Conservation (phyloP, 169 alveolate species). For the Eimeria zaria region DNA sequence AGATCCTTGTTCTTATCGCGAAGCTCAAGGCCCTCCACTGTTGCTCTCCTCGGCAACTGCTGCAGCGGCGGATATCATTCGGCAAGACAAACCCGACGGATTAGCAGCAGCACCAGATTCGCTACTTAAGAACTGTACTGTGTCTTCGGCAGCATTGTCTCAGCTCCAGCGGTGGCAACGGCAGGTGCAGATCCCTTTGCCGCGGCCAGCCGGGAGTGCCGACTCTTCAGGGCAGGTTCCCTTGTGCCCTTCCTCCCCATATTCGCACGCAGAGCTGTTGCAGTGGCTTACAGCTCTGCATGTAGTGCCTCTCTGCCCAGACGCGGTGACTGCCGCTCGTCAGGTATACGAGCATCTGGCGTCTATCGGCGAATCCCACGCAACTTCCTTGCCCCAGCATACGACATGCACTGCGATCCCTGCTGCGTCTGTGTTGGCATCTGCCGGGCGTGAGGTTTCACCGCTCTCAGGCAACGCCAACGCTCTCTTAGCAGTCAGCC, state of each 20-base stretch:
- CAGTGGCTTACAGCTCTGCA: slow-evolving; percentile 26
- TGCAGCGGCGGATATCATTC: background rate
- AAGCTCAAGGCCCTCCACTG: background rate
- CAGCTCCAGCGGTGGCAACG: slow-evolving; percentile 20
- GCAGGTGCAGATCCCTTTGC: background rate
- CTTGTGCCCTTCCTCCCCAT: slow-evolving; percentile 3
- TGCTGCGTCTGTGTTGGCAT: slow-evolving; percentile 26
- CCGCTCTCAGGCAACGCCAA: slow-evolving; percentile 38
- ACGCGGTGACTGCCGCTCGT: slow-evolving; percentile 29
- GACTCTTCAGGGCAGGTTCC: background rate
- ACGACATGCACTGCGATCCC: slow-evolving; percentile 9
- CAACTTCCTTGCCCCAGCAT: background rate
- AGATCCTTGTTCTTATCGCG: background rate
- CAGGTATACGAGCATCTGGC: slow-evolving; percentile 49
- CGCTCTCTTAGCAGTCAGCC: background rate
- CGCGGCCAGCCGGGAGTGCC: background rate
- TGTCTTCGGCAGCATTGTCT: background rate
- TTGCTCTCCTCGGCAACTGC: background rate
- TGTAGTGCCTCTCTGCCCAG: slow-evolving; percentile 47
- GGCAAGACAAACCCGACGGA: background rate
- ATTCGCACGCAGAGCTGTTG: slow-evolving; percentile 25
- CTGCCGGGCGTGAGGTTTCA: slow-evolving; percentile 27
- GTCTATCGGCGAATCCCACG: slow-evolving; percentile 2
- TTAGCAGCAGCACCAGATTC: background rate
- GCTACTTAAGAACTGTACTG: background rate